Evolutionary conservation across 305 asterid species (phyloP).

Genomic region (Caryopteris hybrid): DNA sequence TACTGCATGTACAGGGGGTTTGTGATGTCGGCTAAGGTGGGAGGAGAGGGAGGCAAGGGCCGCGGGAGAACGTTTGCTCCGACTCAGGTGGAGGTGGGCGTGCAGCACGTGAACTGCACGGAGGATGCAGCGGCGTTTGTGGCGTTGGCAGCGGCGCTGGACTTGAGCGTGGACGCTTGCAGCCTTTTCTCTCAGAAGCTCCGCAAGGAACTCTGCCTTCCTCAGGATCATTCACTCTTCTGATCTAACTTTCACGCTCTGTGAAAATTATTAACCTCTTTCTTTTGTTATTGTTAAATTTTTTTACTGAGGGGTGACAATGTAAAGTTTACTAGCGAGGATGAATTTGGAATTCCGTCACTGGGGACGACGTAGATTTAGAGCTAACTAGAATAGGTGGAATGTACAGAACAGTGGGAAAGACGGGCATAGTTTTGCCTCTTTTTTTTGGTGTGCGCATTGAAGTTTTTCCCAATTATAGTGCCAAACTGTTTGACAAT

Average conservation of each 20-base stretch:
- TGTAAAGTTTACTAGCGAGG: too few species aligned
- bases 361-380: too few species aligned
- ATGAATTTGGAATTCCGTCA: too few species aligned
- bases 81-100: conserved; percentile 74
- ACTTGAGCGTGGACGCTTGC: conserved; percentile 90
- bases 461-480: too few species aligned
- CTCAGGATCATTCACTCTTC: conserved; percentile 48
- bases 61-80: conserved; percentile 35
- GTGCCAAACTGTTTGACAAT: too few species aligned
- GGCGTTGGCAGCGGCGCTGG: conserved; percentile 80
- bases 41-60: conserved; percentile 44
- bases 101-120: conserved; percentile 80
- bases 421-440: too few species aligned
- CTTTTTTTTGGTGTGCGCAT: too few species aligned
- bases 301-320: too few species aligned
- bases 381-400: too few species aligned
- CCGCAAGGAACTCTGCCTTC: conserved; percentile 66
- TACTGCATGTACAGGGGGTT: conserved; percentile 79
- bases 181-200: conserved; percentile 87
- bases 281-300: not conserved
- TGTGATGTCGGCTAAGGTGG: conserved; percentile 76
- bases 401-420: too few species aligned
- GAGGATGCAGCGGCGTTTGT: conserved; percentile 93
- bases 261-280: not conserved
- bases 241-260: conserved; percentile 6